Percentiles rank a stretch among this genome's conserved stretches.
phyloP scores from a whole-genome alignment of 2,329 filamentous ascomycete genomes.

The Scopulariopsis brevicaulis region DNA sequence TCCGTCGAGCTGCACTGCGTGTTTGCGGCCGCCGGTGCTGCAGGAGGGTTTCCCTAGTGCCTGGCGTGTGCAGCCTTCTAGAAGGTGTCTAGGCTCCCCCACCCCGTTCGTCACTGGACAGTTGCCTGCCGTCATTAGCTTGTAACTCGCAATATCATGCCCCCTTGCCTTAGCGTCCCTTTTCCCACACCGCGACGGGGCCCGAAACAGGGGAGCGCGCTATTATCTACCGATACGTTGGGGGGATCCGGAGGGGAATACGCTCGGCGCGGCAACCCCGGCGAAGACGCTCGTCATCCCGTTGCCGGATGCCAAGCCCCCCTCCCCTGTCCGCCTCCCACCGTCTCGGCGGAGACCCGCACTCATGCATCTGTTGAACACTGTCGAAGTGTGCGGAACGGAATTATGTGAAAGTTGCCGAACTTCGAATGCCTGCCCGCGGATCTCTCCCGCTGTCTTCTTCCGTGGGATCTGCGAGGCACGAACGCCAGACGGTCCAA shows the following conservation, averaged over 20 bases:
- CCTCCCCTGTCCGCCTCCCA: too few species aligned
- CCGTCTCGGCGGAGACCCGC: too few species aligned
- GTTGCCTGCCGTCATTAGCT: background rate
- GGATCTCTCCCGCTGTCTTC: too few species aligned
- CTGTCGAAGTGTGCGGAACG: too few species aligned
- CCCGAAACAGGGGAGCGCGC: background rate
- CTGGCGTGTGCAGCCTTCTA: background rate
- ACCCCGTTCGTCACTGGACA: background rate
- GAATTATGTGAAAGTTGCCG: too few species aligned
- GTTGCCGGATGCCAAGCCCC: too few species aligned
- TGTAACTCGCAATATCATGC: background rate
- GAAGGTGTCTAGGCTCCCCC: background rate
- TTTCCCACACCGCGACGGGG: background rate
- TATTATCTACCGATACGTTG: too few species aligned
- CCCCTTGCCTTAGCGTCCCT: background rate
- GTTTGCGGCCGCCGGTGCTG: background rate
- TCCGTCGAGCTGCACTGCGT: background rate
- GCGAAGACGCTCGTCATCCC: too few species aligned
- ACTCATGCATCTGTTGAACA: too few species aligned
- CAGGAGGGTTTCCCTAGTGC: background rate
- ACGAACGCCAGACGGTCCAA: too few species aligned
- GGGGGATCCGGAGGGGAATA: background rate
- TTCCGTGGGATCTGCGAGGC: too few species aligned
- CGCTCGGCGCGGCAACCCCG: background rate
- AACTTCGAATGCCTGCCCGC: too few species aligned